Base-by-base conservation (phyloP, 345 rosid species). In the Kandelia obovata region DNA sequence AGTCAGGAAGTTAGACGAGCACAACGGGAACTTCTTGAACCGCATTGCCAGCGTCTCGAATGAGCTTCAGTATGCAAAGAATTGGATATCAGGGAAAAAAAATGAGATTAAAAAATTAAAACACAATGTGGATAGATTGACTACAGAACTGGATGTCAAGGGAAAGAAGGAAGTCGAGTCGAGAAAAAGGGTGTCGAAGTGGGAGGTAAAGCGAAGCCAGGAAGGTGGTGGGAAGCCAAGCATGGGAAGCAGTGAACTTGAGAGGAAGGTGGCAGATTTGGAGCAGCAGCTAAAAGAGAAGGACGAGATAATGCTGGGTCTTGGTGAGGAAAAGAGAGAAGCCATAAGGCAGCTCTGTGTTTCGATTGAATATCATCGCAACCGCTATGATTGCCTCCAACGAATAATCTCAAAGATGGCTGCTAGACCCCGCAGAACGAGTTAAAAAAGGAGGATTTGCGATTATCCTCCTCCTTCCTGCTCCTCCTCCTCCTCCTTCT, bases 41-140 rank as follows among this genome's bases (percentile, higher is more conserved):
- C 73, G 82, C 52, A 77, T 90, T 32, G 69, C 82, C 0, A 80
- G 69, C 49, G 60, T 79, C 58, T 75, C 81, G 0, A 77, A 76
- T 6, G 92, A 87, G 63, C 74, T 93, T 28, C 86, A 78, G 16
- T 2, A 62, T 53, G 82, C 85, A 13, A 87, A 59, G 59, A 23
- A 72, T 23, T 71, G 72, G 66, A 63, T 77, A 3, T 10, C 66
- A 17, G 73, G 15, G 53, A 77, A 53, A 58, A 63, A 64, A 2
- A 55, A 52, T 5, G 76, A 72, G 66, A 58, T 63, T 8, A 59
- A 51, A 31, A 58, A 52, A 10, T 47, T 72, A 56, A 61, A 77
- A 46, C 56, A 63, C 2, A 27, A 63, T 4, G 61, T 67, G 47
- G 69, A 71, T 17, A 51, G 49, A 15, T 52, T 76, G 25, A 53